Conservation (phyloP, 345 rosid genomes). For the Crucihimalaya himalaica region DNA sequence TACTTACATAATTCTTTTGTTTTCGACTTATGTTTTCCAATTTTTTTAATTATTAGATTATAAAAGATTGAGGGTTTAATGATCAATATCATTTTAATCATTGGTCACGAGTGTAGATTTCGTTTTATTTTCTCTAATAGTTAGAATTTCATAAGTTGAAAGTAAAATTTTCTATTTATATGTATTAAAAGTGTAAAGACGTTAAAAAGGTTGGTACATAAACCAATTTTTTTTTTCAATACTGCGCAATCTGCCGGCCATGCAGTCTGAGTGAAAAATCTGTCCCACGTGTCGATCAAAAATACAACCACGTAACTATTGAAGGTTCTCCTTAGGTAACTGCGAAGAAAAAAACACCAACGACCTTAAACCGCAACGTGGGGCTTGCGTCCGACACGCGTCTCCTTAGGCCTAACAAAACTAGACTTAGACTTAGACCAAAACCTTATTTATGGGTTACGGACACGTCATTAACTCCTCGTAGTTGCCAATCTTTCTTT, state of each 20-base stretch:
- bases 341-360: constrained; percentile 1
- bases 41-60: neutral
- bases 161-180: too few species aligned
- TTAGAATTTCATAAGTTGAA: too few species aligned
- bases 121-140: too few species aligned
- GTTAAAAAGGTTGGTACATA: constrained; percentile 15
- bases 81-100: too few species aligned
- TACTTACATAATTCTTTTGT: too few species aligned
- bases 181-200: too few species aligned
- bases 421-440: constrained; percentile 13
- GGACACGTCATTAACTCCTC: constrained; percentile 16
- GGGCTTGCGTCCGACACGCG: constrained; percentile 31
- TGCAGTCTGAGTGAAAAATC: constrained; percentile 22
- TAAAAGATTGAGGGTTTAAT: neutral
- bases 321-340: constrained; percentile 28
- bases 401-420: constrained; percentile 15
- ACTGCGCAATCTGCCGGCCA: constrained; percentile 37
- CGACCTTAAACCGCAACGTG: constrained; percentile 31
- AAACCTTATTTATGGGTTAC: constrained; percentile 8
- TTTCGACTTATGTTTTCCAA: neutral
- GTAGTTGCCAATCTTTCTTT: constrained; percentile 13
- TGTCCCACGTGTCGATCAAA: constrained; percentile 6
- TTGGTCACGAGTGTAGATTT: too few species aligned
- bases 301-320: neutral
- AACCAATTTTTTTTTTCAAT: neutral